These are phyloP conservation scores for Exserohilum turcica DNA, from an alignment of 2,329 filamentous ascomycete species.

Conservation along the genomic window DNA sequence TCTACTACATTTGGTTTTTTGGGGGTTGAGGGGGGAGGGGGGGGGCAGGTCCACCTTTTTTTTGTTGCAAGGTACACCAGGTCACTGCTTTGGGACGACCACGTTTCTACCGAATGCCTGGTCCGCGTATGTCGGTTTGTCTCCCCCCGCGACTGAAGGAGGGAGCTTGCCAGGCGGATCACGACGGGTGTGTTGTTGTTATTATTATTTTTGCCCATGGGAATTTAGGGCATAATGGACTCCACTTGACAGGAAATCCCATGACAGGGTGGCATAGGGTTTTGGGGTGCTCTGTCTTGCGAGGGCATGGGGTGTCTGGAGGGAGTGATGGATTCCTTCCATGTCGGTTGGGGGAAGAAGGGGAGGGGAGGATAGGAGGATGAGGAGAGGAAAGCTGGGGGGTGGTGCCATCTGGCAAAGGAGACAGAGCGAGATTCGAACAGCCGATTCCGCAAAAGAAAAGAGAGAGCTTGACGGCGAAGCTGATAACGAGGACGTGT, in stretches of 20 bases:
- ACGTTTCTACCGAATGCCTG: conserved; percentile 18
- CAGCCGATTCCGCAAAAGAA: too few species aligned
- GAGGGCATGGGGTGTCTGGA: too few species aligned
- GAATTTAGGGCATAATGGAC: background rate
- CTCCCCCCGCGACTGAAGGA: conserved; percentile 6
- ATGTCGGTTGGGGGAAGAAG: too few species aligned
- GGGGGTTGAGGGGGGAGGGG: conserved; percentile 7
- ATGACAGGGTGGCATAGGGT: background rate
- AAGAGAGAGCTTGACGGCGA: too few species aligned
- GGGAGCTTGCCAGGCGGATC: conserved; percentile 9
- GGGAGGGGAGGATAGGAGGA: background rate
- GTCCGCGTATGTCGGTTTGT: conserved; percentile 19
- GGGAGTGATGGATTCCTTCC: too few species aligned
- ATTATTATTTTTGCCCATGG: conserved; percentile 4
- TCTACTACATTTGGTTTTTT: background rate
- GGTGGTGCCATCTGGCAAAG: too few species aligned
- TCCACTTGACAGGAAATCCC: background rate
- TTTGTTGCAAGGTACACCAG: conserved; percentile 13
- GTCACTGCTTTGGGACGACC: conserved; percentile 6
- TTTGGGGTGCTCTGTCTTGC: background rate
- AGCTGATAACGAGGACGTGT: too few species aligned
- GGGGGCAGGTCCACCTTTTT: conserved; percentile 7
- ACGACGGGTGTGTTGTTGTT: conserved; percentile 3
- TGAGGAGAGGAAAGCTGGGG: background rate
- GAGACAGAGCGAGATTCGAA: too few species aligned